Percentiles rank a stretch among this genome's conserved stretches.
Evolutionary conservation across 441 rosid species (phyloP).

Genomic region (Mallotus japonicus): DNA sequence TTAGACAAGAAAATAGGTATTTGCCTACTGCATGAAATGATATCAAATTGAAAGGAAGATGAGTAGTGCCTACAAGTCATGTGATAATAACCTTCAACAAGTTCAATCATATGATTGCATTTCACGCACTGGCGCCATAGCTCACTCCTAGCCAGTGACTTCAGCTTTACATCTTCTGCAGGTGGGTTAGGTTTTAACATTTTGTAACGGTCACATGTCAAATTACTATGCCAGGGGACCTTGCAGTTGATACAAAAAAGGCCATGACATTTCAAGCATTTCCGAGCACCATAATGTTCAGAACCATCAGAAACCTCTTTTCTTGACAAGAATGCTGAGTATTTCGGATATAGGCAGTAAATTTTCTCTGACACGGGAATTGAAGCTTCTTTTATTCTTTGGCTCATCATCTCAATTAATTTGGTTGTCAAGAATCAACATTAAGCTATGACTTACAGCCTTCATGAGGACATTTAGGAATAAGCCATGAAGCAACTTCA

Average conservation of each 20-base stretch:
- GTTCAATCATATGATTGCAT: conserved; percentile 73
- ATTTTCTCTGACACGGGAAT: conserved; percentile 61
- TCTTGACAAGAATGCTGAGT: conserved; percentile 81
- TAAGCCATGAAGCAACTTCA: conserved; percentile 65
- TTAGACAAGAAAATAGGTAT: not conserved
- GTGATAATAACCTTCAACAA: conserved; percentile 67
- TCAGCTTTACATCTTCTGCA: conserved; percentile 47
- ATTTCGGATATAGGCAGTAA: conserved; percentile 76
- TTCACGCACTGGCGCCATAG: conserved; percentile 66
- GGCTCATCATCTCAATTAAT: conserved; percentile 44
- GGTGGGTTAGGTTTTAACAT: conserved; percentile 40
- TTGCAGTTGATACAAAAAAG: conserved; percentile 72
- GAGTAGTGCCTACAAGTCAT: conserved; percentile 69
- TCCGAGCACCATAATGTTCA: conserved; percentile 44
- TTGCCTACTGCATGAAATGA: not conserved
- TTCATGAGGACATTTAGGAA: conserved; percentile 66
- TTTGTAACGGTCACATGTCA: conserved; percentile 43
- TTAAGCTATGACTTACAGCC: conserved; percentile 56
- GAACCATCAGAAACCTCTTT: conserved; percentile 43
- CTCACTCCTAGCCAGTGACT: conserved; percentile 48
- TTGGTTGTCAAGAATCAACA: conserved; percentile 64
- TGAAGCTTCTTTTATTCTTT: conserved; percentile 60
- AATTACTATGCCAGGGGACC: conserved; percentile 64
- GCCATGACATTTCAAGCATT: conserved; percentile 56
- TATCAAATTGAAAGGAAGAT: conserved; percentile 2